Conservation (phyloP, 768 basidiomycete species). For the Galerina sulciceps region DNA sequence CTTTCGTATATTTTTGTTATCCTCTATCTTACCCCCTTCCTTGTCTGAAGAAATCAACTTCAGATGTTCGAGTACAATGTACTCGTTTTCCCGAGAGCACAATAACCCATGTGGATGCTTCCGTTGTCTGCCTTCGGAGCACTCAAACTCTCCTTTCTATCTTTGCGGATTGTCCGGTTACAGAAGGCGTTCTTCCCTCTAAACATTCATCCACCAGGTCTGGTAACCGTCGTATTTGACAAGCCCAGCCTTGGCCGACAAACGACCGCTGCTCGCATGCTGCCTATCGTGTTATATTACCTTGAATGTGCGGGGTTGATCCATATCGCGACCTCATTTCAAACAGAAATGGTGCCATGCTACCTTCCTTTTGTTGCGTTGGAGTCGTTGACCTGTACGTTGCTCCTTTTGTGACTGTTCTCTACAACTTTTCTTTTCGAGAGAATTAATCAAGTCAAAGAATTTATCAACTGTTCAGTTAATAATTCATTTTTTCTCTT, state of each 20-base stretch:
- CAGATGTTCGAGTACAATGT: conserved; percentile 31
- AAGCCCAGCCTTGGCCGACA: background rate
- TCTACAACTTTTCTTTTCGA: too few relatives aligned
- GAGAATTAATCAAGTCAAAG: too few relatives aligned
- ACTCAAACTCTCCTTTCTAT: conserved; percentile 12
- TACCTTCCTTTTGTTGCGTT: too few relatives aligned
- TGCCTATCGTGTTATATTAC: background rate
- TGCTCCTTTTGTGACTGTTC: too few relatives aligned
- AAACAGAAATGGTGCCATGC: background rate
- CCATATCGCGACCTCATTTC: background rate
- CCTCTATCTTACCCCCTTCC: background rate
- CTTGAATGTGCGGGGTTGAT: background rate
- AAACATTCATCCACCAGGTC: background rate
- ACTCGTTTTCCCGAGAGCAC: conserved; percentile 31
- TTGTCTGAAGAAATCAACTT: conserved; percentile 27
- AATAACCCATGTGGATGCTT: conserved; percentile 56
- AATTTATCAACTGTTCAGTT: too few relatives aligned
- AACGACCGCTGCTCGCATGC: background rate
- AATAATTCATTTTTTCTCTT: too few relatives aligned
- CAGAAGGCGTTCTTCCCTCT: background rate
- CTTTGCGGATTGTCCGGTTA: conserved; percentile 1
- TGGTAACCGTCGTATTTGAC: background rate
- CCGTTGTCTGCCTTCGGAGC: conserved; percentile 72
- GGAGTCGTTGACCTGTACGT: too few relatives aligned
- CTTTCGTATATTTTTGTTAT: background rate